phyloP scores from a whole-genome alignment of 169 alveolate genomes.

The Neospora caninum region DNA sequence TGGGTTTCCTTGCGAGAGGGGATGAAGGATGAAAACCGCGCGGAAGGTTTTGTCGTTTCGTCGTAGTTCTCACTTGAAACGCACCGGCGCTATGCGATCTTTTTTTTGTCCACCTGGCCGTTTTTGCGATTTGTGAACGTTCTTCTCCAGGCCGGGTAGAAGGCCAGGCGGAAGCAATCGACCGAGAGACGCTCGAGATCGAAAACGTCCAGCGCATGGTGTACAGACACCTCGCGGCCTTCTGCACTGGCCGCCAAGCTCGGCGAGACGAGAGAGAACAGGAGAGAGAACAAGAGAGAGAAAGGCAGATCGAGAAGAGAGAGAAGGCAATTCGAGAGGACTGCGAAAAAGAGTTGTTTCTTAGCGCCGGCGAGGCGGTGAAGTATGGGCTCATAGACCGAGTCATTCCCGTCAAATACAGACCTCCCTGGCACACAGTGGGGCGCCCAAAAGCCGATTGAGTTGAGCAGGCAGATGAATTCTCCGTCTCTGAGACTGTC shows the following conservation, averaged over 20 bases:
- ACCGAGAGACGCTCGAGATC: neutral
- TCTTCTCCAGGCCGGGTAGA: neutral
- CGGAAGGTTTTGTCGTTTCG: too few relatives aligned
- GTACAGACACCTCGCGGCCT: neutral
- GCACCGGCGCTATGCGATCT: too few relatives aligned
- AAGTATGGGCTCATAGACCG: neutral
- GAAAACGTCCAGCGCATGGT: neutral
- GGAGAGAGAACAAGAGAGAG: neutral
- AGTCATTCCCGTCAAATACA: neutral
- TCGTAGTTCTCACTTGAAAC: too few relatives aligned
- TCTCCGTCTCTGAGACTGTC: too few relatives aligned
- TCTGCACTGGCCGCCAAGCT: neutral
- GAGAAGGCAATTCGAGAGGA: neutral
- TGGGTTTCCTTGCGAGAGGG: too few relatives aligned
- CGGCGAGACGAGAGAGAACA: neutral
- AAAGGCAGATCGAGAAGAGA: neutral
- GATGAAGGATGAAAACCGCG: too few relatives aligned
- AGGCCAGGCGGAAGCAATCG: conserved; percentile 15
- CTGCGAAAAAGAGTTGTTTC: neutral
- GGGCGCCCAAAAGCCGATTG: too few relatives aligned
- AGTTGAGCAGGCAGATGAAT: too few relatives aligned
- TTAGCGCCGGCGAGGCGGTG: neutral
- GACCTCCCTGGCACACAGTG: too few relatives aligned
- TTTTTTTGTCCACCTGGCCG: too few relatives aligned
- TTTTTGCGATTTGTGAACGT: too few relatives aligned